Evolutionary conservation across 73 alveolate genomes (phyloP).

Genomic region (Urostyla sp.): DNA sequence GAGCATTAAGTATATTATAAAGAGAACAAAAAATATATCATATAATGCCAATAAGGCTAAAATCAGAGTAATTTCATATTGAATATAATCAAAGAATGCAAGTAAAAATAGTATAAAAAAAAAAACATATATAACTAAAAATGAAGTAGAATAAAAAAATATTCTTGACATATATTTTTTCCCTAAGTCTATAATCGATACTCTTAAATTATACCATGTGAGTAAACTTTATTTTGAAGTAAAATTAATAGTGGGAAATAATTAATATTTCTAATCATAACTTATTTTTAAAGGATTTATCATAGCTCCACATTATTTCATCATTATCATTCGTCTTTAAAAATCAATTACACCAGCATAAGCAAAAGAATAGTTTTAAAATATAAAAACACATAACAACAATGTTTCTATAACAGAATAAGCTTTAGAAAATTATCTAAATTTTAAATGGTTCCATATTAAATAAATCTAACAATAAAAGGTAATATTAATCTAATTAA

Average conservation of each 20-base stretch:
- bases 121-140: slow-evolving; percentile 7
- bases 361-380: too few species aligned
- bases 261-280: background rate
- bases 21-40: slow-evolving; percentile 22
- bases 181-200: slow-evolving; percentile 39
- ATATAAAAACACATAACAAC: too few species aligned
- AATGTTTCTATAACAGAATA: too few species aligned
- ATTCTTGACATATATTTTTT: slow-evolving; percentile 39
- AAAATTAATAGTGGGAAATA: slow-evolving; percentile 34
- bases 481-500: too few species aligned
- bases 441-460: too few species aligned
- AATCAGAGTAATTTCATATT: background rate
- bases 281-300: too few species aligned
- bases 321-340: too few species aligned
- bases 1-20: slow-evolving; percentile 11
- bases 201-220: slow-evolving; percentile 31
- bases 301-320: too few species aligned
- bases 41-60: background rate
- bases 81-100: slow-evolving; percentile 5
- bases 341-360: too few species aligned
- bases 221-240: slow-evolving; percentile 17
- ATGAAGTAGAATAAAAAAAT: slow-evolving; percentile 29
- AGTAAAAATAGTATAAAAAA: slow-evolving; percentile 15
- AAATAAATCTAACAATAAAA: too few species aligned
- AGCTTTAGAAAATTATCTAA: too few species aligned